Evolutionary conservation across 179 eudicot genomes (phyloP).

Genomic region (Heliamphora pulchella): DNA sequence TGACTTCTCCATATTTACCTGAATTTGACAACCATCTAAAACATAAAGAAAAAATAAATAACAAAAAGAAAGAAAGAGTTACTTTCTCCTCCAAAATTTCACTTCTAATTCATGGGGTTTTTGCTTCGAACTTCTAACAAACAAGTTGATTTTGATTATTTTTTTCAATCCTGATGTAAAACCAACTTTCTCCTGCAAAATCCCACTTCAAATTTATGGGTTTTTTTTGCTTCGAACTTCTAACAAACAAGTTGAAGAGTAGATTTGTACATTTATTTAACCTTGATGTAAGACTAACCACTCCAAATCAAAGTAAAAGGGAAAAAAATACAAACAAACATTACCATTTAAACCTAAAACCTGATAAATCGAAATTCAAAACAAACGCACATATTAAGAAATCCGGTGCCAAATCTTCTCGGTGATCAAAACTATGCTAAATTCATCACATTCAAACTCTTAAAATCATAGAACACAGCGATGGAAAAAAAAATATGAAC

Average conservation of each 20-base stretch:
- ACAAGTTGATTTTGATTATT: too few relatives aligned
- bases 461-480: not conserved
- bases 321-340: not conserved
- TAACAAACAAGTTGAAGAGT: not conserved
- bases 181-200: too few relatives aligned
- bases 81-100: not conserved
- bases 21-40: not conserved
- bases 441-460: not conserved
- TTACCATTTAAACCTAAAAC: not conserved
- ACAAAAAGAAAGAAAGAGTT: not conserved
- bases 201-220: too few relatives aligned
- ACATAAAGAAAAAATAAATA: not conserved
- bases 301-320: not conserved
- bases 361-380: not conserved
- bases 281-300: not conserved
- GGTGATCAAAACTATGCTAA: not conserved
- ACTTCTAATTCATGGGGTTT: not conserved
- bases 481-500: not conserved
- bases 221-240: not conserved
- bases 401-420: not conserved
- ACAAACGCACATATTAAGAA: not conserved
- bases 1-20: not conserved
- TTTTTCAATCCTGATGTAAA: too few relatives aligned
- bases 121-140: too few relatives aligned
- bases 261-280: not conserved